Percentiles rank a stretch among this genome's conserved stretches.
phyloP scores from a whole-genome alignment of 2,329 filamentous ascomycete genomes.

The Exophiala lecanii-corni region DNA sequence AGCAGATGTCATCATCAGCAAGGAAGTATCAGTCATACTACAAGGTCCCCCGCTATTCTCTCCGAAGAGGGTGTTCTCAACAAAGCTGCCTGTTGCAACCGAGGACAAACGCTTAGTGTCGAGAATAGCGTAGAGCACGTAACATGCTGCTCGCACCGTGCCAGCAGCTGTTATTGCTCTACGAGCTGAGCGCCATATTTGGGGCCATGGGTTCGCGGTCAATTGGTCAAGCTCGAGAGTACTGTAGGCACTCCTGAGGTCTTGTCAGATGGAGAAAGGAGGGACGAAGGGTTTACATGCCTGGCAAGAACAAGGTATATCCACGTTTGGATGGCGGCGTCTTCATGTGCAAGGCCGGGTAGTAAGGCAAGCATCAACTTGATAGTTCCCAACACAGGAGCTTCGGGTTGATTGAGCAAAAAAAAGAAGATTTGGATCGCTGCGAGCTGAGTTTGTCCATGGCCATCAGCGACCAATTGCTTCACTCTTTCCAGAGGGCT shows the following conservation, averaged over 20 bases:
- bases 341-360: conserved; percentile 11
- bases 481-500: conserved; percentile 10
- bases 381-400: conserved; percentile 3
- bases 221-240: background rate
- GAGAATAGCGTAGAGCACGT: conserved; percentile 16
- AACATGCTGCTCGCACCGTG: conserved; percentile 19
- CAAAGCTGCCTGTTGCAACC: conserved; percentile 3
- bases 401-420: conserved; percentile 13
- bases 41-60: conserved; percentile 79
- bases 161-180: conserved; percentile 10
- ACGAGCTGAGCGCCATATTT: conserved; percentile 18
- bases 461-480: conserved; percentile 6
- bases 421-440: conserved; percentile 20
- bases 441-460: conserved; percentile 16
- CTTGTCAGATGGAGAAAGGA: background rate
- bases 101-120: conserved; percentile 7
- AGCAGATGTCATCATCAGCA: conserved; percentile 66
- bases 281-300: conserved; percentile 5
- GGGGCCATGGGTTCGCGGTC: conserved; percentile 12
- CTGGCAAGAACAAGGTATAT: conserved; percentile 15
- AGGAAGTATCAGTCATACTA: conserved; percentile 71
- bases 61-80: conserved; percentile 18
- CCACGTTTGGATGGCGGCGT: conserved; percentile 17
- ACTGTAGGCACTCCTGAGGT: background rate
- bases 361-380: conserved; percentile 5